Evolutionary conservation across 805 yeast genomes (phyloP).

Genomic region (Candida namnaoensis): DNA sequence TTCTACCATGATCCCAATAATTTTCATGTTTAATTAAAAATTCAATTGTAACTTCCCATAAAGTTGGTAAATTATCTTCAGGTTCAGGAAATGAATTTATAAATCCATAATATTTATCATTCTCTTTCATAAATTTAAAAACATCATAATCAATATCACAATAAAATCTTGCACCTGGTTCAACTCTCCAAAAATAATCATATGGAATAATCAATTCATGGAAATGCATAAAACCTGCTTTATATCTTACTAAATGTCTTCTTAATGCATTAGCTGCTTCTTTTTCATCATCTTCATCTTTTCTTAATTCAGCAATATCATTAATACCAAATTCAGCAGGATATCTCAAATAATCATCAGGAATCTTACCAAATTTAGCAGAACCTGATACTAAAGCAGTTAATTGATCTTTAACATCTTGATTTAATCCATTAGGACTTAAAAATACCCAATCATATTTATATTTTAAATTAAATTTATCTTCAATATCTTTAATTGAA

Average conservation of each 20-base stretch:
- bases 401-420: constrained; percentile 37
- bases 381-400: constrained; percentile 41
- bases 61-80: constrained; percentile 45
- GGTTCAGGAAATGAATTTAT: constrained; percentile 49
- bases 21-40: constrained; percentile 32
- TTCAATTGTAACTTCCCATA: constrained; percentile 45
- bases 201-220: constrained; percentile 49
- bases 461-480: constrained; percentile 48
- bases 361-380: constrained; percentile 51
- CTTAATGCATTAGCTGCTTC: constrained; percentile 50
- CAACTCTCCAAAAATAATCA: constrained; percentile 67
- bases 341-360: constrained; percentile 51
- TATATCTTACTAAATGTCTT: constrained; percentile 48
- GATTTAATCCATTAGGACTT: constrained; percentile 51
- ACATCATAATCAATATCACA: constrained; percentile 61
- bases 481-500: constrained; percentile 52
- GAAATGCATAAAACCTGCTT: constrained; percentile 44
- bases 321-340: too few species aligned
- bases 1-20: constrained; percentile 30
- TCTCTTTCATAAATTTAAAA: constrained; percentile 45
- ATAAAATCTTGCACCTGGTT: constrained; percentile 46
- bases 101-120: constrained; percentile 54
- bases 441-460: constrained; percentile 73
- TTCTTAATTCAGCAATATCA: constrained; percentile 29
- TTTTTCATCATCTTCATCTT: constrained; percentile 31